Percentiles rank a stretch among this genome's conserved stretches.
Conservation (phyloP, 352 stramenopile species). For the Phytopythium ostracodes region DNA sequence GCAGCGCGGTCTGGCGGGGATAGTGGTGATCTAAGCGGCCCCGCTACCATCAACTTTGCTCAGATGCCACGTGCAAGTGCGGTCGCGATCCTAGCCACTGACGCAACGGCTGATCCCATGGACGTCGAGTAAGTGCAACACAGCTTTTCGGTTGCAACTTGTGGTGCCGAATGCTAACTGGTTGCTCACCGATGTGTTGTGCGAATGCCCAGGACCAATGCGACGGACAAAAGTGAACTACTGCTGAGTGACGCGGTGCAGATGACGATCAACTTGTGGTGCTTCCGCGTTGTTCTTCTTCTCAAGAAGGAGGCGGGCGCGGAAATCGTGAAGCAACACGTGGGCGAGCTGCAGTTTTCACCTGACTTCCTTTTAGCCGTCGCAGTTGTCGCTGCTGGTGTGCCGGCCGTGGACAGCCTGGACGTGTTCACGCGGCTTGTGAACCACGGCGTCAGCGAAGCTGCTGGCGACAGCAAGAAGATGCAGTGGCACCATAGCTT, state of each 20-base stretch:
- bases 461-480: conserved; percentile 16
- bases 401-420: conserved; percentile 51
- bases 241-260: conserved; percentile 10
- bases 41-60: neutral
- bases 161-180: neutral
- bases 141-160: neutral
- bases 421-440: conserved; percentile 52
- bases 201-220: neutral
- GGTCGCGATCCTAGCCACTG: neutral
- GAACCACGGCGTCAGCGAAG: conserved; percentile 46
- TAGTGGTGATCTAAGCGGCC: neutral
- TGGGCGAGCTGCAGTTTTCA: conserved; percentile 37
- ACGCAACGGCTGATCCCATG: neutral
- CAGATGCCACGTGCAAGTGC: neutral
- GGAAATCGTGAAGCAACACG: conserved; percentile 46
- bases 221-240: neutral
- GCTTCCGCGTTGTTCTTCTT: conserved; percentile 63
- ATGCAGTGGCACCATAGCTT: conserved; percentile 22
- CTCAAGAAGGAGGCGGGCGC: conserved; percentile 77
- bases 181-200: neutral
- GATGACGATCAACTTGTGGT: conserved; percentile 60
- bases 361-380: conserved; percentile 68
- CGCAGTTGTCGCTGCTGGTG: conserved; percentile 51
- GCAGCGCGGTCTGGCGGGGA: neutral
- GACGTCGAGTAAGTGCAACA: conserved; percentile 4